phyloP scores from a whole-genome alignment of 2,329 filamentous ascomycete genomes.

The Xylariaceae sp. region DNA sequence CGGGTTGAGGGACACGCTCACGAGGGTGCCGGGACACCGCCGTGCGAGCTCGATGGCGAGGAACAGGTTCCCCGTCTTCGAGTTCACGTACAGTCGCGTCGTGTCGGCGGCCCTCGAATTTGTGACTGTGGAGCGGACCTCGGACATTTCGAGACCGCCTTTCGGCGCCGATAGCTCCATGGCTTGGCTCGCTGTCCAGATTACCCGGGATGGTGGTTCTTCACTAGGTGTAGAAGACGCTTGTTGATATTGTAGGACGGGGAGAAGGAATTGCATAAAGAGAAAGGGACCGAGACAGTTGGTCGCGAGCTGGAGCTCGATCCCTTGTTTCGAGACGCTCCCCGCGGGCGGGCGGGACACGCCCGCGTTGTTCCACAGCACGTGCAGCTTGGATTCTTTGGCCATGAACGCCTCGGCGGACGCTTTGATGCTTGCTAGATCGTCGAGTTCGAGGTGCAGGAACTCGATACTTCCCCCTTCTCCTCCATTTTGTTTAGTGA shows the following conservation, averaged over 20 bases:
- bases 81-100: slow-evolving; percentile 16
- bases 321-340: slow-evolving; percentile 28
- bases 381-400: slow-evolving; percentile 13
- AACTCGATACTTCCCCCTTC: slow-evolving; percentile 13
- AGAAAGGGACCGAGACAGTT: slow-evolving; percentile 33
- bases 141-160: slow-evolving; percentile 15
- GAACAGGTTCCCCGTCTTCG: slow-evolving; percentile 20
- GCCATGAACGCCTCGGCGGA: slow-evolving; percentile 11
- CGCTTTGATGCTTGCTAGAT: slow-evolving; percentile 14
- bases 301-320: slow-evolving; percentile 33
- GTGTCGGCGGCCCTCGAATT: slow-evolving; percentile 14
- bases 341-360: slow-evolving; percentile 18
- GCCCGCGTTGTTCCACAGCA: slow-evolving; percentile 24
- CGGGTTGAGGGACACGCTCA: slow-evolving; percentile 18
- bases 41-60: slow-evolving; percentile 17
- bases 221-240: slow-evolving; percentile 13
- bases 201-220: slow-evolving; percentile 9
- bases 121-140: slow-evolving; percentile 13
- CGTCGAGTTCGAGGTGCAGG: slow-evolving; percentile 17
- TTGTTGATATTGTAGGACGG: slow-evolving; percentile 29
- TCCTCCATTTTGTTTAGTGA: background rate
- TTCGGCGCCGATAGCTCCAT: slow-evolving; percentile 18
- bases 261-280: slow-evolving; percentile 32
- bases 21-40: slow-evolving; percentile 4
- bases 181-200: slow-evolving; percentile 18